Conservation (phyloP, 2,329 filamentous ascomycete genomes). For the Phoma sp. region DNA sequence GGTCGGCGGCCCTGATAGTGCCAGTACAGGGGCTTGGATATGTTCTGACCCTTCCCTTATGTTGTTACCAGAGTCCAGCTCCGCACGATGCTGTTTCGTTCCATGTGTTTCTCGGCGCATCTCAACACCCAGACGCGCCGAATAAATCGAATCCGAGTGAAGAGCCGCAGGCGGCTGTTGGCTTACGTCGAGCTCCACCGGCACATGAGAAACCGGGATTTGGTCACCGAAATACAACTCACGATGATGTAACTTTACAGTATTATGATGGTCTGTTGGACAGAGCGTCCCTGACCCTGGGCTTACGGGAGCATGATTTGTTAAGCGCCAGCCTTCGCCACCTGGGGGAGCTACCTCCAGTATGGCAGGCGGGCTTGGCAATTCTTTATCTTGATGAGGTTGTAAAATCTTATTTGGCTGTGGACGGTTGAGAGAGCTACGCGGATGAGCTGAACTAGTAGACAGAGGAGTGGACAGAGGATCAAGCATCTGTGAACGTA, state of each 20-base stretch:
- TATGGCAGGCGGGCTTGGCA: too few species aligned
- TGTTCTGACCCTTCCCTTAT: neutral
- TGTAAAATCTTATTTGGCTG: too few species aligned
- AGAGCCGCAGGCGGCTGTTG: neutral
- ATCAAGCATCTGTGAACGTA: neutral
- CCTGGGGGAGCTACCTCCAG: too few species aligned
- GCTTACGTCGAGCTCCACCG: neutral
- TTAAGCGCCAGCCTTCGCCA: too few species aligned
- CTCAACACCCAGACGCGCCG: neutral
- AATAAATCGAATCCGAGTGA: neutral
- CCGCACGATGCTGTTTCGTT: neutral
- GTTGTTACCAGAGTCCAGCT: neutral
- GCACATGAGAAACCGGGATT: neutral
- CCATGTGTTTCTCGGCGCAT: neutral
- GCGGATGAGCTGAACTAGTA: too few species aligned
- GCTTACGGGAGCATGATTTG: too few species aligned
- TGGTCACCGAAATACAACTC: neutral
- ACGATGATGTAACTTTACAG: neutral
- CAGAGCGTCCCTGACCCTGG: too few species aligned
- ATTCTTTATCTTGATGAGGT: too few species aligned
- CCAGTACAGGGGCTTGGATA: neutral
- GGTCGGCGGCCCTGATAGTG: too few species aligned
- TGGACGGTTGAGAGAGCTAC: too few species aligned
- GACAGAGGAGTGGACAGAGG: too few species aligned
- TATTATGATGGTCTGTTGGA: neutral